A percentile compares a stretch with the other conserved stretches of the same genome.
These are phyloP conservation scores for Arthromyces matolae DNA, from an alignment of 768 basidiomycete species.

Conservation along the genomic window DNA sequence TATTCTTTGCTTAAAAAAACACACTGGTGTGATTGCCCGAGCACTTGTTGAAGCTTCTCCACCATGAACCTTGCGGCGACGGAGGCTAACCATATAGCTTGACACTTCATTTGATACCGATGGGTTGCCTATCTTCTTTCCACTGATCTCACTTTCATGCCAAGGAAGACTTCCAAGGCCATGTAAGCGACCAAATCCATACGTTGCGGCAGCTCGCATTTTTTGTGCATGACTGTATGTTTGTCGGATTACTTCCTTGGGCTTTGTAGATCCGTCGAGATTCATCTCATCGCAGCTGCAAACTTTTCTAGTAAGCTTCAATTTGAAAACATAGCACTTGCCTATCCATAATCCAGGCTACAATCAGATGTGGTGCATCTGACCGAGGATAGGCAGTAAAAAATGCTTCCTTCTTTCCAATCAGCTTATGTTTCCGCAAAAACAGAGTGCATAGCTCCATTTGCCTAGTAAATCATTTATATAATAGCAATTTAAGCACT, in stretches of 20 bases:
- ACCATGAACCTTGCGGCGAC: constrained; percentile 22
- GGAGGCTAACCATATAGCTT: constrained; percentile 25
- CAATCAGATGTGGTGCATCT: constrained; percentile 20
- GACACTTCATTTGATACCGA: constrained; percentile 24
- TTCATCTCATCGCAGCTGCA: constrained; percentile 24
- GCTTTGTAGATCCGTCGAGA: constrained; percentile 21
- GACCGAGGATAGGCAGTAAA: constrained; percentile 15
- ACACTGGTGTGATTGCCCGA: constrained; percentile 22
- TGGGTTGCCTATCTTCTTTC: constrained; percentile 26
- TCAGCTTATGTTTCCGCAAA: constrained; percentile 12
- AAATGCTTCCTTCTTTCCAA: constrained; percentile 13
- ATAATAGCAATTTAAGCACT: not conserved
- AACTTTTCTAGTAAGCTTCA: not conserved
- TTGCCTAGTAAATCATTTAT: constrained; percentile 9
- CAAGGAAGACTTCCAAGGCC: constrained; percentile 25
- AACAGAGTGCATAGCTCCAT: constrained; percentile 18
- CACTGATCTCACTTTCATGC: constrained; percentile 22
- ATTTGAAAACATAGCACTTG: constrained; percentile 5
- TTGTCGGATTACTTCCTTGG: constrained; percentile 2
- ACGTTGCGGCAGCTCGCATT: constrained; percentile 27
- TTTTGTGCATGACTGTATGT: constrained; percentile 34
- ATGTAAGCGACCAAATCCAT: constrained; percentile 19
- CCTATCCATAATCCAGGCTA: constrained; percentile 27
- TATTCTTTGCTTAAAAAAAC: no score
- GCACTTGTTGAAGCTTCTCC: constrained; percentile 27